Percentiles rank a stretch among this genome's conserved stretches.
Evolutionary conservation across 495 filamentous ascomycete genomes (phyloP).

Genomic region (Melanomma pulvis-pyrius): DNA sequence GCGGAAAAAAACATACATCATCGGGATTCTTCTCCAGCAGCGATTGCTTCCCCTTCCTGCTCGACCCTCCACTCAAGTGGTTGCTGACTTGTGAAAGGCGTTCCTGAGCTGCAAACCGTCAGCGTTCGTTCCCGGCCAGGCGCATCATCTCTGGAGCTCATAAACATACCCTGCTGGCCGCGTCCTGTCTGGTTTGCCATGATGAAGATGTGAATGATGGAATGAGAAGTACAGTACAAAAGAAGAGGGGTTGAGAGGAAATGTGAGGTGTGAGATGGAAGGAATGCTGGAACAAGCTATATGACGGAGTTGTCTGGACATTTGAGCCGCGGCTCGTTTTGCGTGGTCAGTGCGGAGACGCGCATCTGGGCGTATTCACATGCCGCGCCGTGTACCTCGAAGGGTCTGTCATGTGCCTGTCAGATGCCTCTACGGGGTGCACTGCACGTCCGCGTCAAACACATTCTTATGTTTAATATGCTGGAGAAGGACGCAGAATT

Average conservation of each 20-base stretch:
- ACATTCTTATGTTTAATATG: too few species aligned
- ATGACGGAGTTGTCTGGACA: conserved; percentile 13
- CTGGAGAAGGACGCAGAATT: too few species aligned
- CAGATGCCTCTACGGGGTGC: too few species aligned
- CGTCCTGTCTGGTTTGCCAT: conserved; percentile 46
- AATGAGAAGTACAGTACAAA: not conserved
- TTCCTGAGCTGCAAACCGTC: conserved; percentile 56
- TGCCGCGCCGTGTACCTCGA: not conserved
- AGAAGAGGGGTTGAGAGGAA: not conserved
- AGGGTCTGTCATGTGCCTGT: not conserved
- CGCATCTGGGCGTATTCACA: not conserved
- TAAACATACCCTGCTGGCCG: conserved; percentile 29
- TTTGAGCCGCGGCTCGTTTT: not conserved
- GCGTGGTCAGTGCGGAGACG: not conserved
- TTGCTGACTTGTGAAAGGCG: conserved; percentile 66
- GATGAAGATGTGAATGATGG: not conserved
- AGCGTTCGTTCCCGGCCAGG: not conserved
- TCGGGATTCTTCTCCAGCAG: conserved; percentile 67
- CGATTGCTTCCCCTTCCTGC: conserved; percentile 53
- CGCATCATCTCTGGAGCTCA: not conserved
- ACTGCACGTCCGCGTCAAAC: too few species aligned
- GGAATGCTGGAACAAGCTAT: not conserved
- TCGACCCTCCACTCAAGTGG: conserved; percentile 55
- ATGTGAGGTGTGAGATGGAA: conserved; percentile 1
- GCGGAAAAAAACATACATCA: conserved; percentile 47